Percentiles rank a stretch among this genome's conserved stretches.
Conservation (phyloP, 345 rosid species). For the Rhodomyrtus tomentosa region DNA sequence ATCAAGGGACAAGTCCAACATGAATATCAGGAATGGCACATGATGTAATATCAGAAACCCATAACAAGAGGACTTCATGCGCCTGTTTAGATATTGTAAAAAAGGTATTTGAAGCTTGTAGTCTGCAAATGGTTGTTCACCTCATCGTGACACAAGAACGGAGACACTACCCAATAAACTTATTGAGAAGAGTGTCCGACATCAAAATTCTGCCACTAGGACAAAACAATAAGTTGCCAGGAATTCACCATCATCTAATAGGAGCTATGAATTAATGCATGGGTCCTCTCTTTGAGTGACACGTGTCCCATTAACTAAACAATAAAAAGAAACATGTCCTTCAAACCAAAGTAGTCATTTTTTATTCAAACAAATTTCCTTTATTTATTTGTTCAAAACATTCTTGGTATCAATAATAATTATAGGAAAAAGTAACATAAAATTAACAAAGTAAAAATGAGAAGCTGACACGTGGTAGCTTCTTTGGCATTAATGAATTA, state of each 20-base stretch:
- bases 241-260: not conserved
- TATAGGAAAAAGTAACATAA: too few species aligned
- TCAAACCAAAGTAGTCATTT: not conserved
- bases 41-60: not conserved
- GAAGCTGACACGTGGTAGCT: not conserved
- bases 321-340: not conserved
- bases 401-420: not conserved
- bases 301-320: not conserved
- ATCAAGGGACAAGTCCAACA: not conserved
- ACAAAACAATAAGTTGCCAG: not conserved
- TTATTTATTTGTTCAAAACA: not conserved
- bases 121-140: not conserved
- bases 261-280: not conserved
- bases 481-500: not conserved
- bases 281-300: not conserved
- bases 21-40: not conserved
- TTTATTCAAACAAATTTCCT: not conserved
- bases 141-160: not conserved
- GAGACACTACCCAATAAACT: not conserved
- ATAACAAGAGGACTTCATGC: not conserved
- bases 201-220: not conserved
- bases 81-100: not conserved
- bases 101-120: not conserved
- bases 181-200: not conserved
- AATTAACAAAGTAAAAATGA: not conserved